Base-by-base conservation (phyloP, 306 rosid species). In the Benincasa hispida region DNA sequence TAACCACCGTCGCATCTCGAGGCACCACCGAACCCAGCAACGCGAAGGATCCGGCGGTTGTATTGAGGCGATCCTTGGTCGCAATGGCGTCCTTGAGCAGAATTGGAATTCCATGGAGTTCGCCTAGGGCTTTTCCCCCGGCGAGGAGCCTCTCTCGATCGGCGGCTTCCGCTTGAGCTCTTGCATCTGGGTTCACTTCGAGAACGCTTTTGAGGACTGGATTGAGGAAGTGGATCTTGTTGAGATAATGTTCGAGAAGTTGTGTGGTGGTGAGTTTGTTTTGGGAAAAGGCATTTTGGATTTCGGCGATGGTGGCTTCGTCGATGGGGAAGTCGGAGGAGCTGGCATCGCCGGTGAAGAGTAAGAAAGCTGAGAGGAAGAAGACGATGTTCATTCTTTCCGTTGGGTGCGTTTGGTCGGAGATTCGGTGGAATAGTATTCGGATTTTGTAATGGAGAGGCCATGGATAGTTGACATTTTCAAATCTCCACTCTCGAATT, bases 121-220 rank as follows among this genome's bases (percentile, higher is more conserved):
- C 60, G 3, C 82, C 78, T 30, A 59, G 30, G n/a, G n/a, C 25
- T n/a, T 28, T 32, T 30, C 76, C 55, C 2, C 30, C 37, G 24
- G 70, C 74, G 21, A 42, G 30, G 28, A 22, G 22, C 62, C 96
- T 84, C 82, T 87, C 82, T 0, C 62, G 61, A 62, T 89, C 97
- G 5, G 91, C 96, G 51, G 81, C 17, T 15, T 84, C 90, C 59
- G 91, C 97, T 58, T 88, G 89, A 76, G 74, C 80, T 8, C 77
- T 76, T 5, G 87, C 91, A n/a, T 87, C 93, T 0, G 96, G 96
- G 60, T 90, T 92, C 37, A 92, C 70, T 66, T 92, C 96, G 75
- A 89, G 83, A 30, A 92, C 90, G 66, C 88, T 80, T 48, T 76
- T 68, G 21, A 92, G 93, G 37, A 59, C 24, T 12, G 93, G 93